phyloP scores from a whole-genome alignment of 2,329 filamentous ascomycete genomes.

The Venturia nashicola region DNA sequence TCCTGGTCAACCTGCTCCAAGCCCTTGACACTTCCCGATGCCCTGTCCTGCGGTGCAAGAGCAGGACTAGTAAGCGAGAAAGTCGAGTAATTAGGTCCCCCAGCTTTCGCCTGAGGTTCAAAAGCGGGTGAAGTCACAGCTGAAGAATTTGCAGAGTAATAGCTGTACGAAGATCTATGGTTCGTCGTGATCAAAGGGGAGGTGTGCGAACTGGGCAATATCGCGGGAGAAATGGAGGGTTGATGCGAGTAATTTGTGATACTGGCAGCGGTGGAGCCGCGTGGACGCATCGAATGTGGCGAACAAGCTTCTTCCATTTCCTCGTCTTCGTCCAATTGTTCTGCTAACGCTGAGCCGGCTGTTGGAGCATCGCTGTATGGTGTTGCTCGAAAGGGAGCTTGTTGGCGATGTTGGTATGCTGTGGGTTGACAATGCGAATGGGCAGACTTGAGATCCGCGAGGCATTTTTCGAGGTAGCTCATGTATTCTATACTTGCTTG shows the following conservation, averaged over 20 bases:
- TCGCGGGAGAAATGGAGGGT: slow-evolving; percentile 31
- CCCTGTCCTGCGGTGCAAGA: slow-evolving; percentile 17
- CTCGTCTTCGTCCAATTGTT: slow-evolving; percentile 30
- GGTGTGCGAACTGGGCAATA: slow-evolving; percentile 11
- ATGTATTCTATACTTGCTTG: slow-evolving; percentile 95
- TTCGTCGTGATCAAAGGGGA: slow-evolving; percentile 1
- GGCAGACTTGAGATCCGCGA: slow-evolving; percentile 60
- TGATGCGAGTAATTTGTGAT: slow-evolving; percentile 14
- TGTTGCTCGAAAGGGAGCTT: slow-evolving; percentile 1
- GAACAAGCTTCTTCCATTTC: slow-evolving; percentile 25
- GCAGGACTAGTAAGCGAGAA: slow-evolving; percentile 22
- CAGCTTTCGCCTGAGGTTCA: slow-evolving; percentile 32
- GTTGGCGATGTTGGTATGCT: slow-evolving; percentile 10
- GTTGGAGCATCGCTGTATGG: slow-evolving; percentile 1
- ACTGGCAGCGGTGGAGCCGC: background rate
- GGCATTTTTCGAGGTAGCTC: slow-evolving; percentile 82
- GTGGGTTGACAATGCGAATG: slow-evolving; percentile 14
- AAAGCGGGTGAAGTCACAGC: slow-evolving; percentile 47
- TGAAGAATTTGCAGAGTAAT: slow-evolving; percentile 17
- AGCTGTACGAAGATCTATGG: slow-evolving; percentile 12
- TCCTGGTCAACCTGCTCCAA: slow-evolving; percentile 45
- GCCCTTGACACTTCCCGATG: background rate
- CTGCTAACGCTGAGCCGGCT: background rate
- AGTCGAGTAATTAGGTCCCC: slow-evolving; percentile 7
- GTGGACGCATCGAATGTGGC: slow-evolving; percentile 18